These are phyloP conservation scores for Suhomyces taliae DNA, from an alignment of 1,139 yeast species.

Conservation along the genomic window DNA sequence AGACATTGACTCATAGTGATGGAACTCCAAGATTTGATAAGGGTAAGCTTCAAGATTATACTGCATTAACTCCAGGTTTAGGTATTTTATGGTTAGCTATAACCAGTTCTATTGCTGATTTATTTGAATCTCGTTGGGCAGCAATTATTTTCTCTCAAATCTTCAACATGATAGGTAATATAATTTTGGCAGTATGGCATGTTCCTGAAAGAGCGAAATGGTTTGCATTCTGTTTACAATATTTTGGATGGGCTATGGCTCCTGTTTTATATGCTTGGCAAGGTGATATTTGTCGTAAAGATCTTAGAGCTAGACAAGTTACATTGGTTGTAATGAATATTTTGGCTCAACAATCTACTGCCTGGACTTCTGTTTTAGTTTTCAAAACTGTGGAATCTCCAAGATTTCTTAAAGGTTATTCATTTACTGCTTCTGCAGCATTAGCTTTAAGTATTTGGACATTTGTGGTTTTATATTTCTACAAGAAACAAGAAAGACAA, in stretches of 20 bases:
- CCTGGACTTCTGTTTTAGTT: slow-evolving; percentile 42
- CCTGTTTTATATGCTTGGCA: slow-evolving; percentile 51
- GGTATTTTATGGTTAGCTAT: slow-evolving; percentile 43
- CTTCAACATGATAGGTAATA: slow-evolving; percentile 41
- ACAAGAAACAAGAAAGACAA: slow-evolving; percentile 56
- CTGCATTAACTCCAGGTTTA: slow-evolving; percentile 47
- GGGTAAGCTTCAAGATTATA: slow-evolving; percentile 40
- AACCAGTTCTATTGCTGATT: slow-evolving; percentile 47
- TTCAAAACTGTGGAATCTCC: slow-evolving; percentile 54
- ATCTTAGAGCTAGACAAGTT: slow-evolving; percentile 45
- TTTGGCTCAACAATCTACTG: slow-evolving; percentile 44
- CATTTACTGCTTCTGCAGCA: slow-evolving; percentile 54
- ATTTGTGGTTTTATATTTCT: slow-evolving; percentile 52
- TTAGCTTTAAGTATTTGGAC: slow-evolving; percentile 55
- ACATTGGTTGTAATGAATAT: slow-evolving; percentile 46
- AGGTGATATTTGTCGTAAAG: slow-evolving; percentile 45
- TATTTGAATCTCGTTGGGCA: slow-evolving; percentile 54
- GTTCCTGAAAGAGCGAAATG: slow-evolving; percentile 47
- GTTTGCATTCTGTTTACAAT: slow-evolving; percentile 49
- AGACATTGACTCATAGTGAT: slow-evolving; percentile 28
- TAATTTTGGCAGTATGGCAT: slow-evolving; percentile 47
- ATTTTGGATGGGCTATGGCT: slow-evolving; percentile 53
- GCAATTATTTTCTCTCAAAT: slow-evolving; percentile 57
- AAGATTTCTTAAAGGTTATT: slow-evolving; percentile 48
- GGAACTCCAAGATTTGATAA: slow-evolving; percentile 28